These are phyloP conservation scores for Candida xiaguanensis DNA, from an alignment of 805 yeast genomes.

Conservation along the genomic window DNA sequence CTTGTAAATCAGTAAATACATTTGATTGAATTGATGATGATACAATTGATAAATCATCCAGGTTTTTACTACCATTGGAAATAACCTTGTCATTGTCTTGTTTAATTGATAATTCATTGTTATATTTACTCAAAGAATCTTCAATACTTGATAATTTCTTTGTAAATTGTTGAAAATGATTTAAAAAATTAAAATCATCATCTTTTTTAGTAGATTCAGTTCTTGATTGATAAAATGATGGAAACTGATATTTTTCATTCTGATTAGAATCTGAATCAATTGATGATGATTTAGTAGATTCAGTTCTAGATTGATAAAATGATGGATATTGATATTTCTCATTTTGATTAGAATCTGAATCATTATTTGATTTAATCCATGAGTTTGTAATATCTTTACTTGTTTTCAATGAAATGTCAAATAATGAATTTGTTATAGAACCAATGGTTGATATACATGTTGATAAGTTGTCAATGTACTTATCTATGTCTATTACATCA, in stretches of 20 bases:
- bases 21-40: slow-evolving; percentile 25
- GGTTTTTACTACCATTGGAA: neutral
- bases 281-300: no score
- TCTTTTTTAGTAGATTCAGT: slow-evolving; percentile 3
- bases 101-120: slow-evolving; percentile 25
- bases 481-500: neutral
- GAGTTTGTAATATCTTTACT: slow-evolving; percentile 14
- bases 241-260: slow-evolving; percentile 10
- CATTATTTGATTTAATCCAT: neutral
- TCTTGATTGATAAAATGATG: slow-evolving; percentile 13
- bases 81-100: slow-evolving; percentile 6
- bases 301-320: slow-evolving; percentile 12
- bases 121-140: slow-evolving; percentile 14
- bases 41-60: slow-evolving; percentile 14
- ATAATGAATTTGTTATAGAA: slow-evolving; percentile 22
- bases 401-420: slow-evolving; percentile 20
- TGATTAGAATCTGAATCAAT: no score
- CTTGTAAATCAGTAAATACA: slow-evolving; percentile 22
- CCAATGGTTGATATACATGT: slow-evolving; percentile 23
- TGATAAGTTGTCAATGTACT: slow-evolving; percentile 15
- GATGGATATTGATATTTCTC: slow-evolving; percentile 11
- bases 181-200: slow-evolving; percentile 1
- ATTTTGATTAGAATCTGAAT: slow-evolving; percentile 7
- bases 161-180: slow-evolving; percentile 1
- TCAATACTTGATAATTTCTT: slow-evolving; percentile 3